Evolutionary conservation across 2,329 filamentous ascomycete species (phyloP), one percentile per base, ranked within the genome.

Genomic region (Neofusicoccum umdonicola): DNA sequence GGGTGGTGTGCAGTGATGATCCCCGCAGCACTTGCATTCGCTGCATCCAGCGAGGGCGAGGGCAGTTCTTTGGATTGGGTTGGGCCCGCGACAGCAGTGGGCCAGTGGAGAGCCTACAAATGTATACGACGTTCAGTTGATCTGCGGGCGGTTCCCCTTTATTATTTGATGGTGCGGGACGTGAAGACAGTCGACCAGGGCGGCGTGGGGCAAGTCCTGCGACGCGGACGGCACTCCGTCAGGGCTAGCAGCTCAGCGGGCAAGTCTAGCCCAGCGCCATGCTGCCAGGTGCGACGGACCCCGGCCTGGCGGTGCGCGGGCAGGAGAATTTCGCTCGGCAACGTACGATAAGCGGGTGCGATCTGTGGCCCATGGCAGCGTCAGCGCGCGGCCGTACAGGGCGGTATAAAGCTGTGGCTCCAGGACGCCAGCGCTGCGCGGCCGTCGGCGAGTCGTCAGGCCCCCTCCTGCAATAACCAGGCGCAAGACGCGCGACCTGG

Each of bases 31-130:
- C 31, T 37, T 60, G 56, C 56, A 60, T 37, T 22, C 41, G 56
- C 31, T 19, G 50, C 50, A 52, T 52, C 13, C 31, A 52, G 50
- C 50, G 50, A 17, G 34, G 37, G 50, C 37, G 34, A 52, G 50
- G 56, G 56, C 56, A 47, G 31, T 35, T 45, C 44, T 45, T 60
- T 58, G 54, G 54, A 58, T 45, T 58, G 39, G 27, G 56, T 47
- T 45, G 42, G 56, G 56, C 56, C 56, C 56, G 56, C 56, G 56
- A 60, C 56, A 60, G 56, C 56, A 60, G 56, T 60, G 56, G 56
- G 56, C 42, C 56, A 60, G 56, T 60, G 56, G 56, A 60, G 56
- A 60, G 56, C 42, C 56, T 60, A 60, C 56, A 60, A 60, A 60
- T 60, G 56, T 60, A 60, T 60, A 37, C 56, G 56, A 19, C 35